Evolutionary conservation across 306 rosid genomes (phyloP).

Genomic region (Gynostemma pentaphyllum): DNA sequence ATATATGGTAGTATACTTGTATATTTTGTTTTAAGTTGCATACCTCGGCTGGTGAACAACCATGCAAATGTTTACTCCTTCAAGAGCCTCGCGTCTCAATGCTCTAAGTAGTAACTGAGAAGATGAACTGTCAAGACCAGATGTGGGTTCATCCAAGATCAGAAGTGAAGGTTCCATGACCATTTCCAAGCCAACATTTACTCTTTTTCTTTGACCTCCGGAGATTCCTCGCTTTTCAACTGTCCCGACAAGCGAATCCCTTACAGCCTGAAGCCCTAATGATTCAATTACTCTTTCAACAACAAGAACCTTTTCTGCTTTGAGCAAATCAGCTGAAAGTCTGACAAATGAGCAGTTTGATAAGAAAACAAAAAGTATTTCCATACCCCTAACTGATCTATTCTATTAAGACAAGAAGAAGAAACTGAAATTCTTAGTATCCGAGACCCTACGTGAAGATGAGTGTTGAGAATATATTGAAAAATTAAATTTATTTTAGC

Average conservation of each 20-base stretch:
- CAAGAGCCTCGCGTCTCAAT: conserved; percentile 91
- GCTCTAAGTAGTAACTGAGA: conserved; percentile 79
- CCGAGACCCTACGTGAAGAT: too few relatives aligned
- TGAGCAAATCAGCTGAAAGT: conserved; percentile 69
- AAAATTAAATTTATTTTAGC: too few relatives aligned
- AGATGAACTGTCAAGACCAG: conserved; percentile 95
- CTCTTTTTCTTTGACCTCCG: conserved; percentile 98
- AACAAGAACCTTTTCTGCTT: conserved; percentile 84
- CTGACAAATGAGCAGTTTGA: conserved; percentile 22
- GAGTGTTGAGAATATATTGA: too few relatives aligned
- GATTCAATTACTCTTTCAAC: conserved; percentile 97
- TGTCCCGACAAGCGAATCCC: conserved; percentile 92
- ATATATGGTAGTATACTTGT: too few relatives aligned
- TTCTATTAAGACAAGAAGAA: too few relatives aligned
- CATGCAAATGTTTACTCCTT: conserved; percentile 92
- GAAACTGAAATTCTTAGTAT: too few relatives aligned
- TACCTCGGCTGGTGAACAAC: conserved; percentile 99
- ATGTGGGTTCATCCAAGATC: conserved; percentile 95
- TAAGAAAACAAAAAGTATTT: not conserved
- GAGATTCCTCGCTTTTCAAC: conserved; percentile 92
- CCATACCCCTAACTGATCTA: not conserved
- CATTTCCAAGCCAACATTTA: conserved; percentile 94
- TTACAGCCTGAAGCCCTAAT: conserved; percentile 68
- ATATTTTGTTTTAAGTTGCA: not conserved
- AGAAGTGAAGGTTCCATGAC: conserved; percentile 99